Base-by-base conservation (phyloP, 352 stramenopile genomes). In the Elongisporangium undulatum region DNA sequence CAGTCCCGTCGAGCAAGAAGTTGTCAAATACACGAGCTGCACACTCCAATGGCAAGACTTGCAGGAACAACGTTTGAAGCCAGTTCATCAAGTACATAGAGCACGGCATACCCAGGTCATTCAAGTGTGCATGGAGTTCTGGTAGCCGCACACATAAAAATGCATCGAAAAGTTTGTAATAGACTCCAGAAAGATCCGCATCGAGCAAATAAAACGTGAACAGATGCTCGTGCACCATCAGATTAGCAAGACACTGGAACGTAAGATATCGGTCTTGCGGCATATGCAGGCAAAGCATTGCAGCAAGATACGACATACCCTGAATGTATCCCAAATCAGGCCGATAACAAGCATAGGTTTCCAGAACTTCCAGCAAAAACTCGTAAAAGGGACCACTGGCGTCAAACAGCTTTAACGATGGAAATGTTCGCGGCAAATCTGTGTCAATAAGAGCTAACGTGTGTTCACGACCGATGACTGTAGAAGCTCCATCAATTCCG, bases 21-120 rank as follows among this genome's bases (percentile, higher is more conserved):
- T 90, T 90, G 66, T 96, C 87, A 19, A 93, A 76, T 51, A 94
- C 80, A 0, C 87, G 69, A 10, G 75, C 74, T 12, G 87, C 87
- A 17, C 89, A 64, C 57, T 93, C 82, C 2, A 96, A 69, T 6
- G 87, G 87, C 9, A 95, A 57, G 16, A 94, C 80, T 63, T 95
- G 87, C 5, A 93, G 51, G 34, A 93, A 96, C 7, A 96, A 65
- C 21, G 87, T 96, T 66, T 95, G 87, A 17, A 95, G 63, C 87
- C 87, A 95, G 59, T 94, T 94, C 81, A 95, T 93, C 12, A 95
- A 59, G 53, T 94, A 96, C 81, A 96, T 90, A 13, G 82, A 85
- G 26, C 76, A 75, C 1, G 79, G 79, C 8, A 92, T 61, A 20
- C 85, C 85, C 34, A 94, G 79, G 2, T 66, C 48, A 3, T 54